Evolutionary conservation across 495 filamentous ascomycete species (phyloP).

Genomic region (Neurospora hispaniola): DNA sequence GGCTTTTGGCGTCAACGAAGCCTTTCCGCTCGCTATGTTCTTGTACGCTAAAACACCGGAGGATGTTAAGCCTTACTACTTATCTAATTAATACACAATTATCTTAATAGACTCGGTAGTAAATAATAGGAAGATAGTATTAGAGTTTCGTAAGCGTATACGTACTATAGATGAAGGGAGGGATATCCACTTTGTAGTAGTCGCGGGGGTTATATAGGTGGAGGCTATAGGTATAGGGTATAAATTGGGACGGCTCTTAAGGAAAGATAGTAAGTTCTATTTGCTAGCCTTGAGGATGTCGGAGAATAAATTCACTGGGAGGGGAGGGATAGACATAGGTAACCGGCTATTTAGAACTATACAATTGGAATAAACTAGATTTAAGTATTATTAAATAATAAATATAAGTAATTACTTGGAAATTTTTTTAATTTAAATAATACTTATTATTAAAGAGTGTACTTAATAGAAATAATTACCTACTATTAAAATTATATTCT

Average conservation of each 20-base stretch:
- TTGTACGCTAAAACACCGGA: constrained; percentile 40
- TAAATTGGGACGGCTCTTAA: constrained; percentile 19
- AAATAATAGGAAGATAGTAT: constrained; percentile 44
- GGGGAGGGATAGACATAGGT: constrained; percentile 45
- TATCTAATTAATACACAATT: constrained; percentile 32
- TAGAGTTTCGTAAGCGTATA: constrained; percentile 44
- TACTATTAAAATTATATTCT: too few relatives aligned
- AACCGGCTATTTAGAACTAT: constrained; percentile 52
- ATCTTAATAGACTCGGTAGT: constrained; percentile 54
- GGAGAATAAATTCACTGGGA: constrained; percentile 44
- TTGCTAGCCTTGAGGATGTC: constrained; percentile 47
- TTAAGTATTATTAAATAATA: not conserved
- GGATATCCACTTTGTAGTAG: constrained; percentile 41
- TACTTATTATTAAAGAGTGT: too few relatives aligned
- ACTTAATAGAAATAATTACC: too few relatives aligned
- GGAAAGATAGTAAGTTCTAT: constrained; percentile 15
- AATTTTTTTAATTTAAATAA: not conserved
- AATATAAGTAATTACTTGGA: not conserved
- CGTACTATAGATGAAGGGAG: constrained; percentile 20
- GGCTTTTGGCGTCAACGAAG: constrained; percentile 51
- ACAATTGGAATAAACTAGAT: constrained; percentile 8
- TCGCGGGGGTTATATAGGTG: constrained; percentile 47
- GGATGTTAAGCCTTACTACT: constrained; percentile 36
- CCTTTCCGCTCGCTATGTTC: constrained; percentile 44
- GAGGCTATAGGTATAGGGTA: constrained; percentile 21